A percentile compares a stretch with the other conserved stretches of the same genome.
Conservation (phyloP, 768 basidiomycete genomes). For the Xanthoconium stramineum region DNA sequence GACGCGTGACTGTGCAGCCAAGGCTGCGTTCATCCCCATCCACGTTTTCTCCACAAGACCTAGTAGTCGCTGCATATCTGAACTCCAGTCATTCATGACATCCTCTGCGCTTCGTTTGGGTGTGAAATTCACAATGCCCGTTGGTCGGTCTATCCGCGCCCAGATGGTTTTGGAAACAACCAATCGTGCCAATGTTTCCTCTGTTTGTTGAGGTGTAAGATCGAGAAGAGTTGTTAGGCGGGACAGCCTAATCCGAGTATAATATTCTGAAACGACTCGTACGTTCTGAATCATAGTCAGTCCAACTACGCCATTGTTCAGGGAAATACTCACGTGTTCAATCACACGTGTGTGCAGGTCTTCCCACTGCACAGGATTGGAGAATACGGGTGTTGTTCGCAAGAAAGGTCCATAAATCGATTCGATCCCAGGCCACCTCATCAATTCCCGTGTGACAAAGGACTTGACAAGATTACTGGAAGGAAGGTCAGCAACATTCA, state of each 20-base stretch:
- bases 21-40: conserved; percentile 92
- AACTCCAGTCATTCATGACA: conserved; percentile 98
- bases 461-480: conserved; percentile 88
- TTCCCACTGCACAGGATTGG: conserved; percentile 80
- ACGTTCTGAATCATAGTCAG: conserved; percentile 65
- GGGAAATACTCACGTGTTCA: conserved; percentile 73
- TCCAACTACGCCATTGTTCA: background rate
- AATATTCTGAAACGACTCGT: conserved; percentile 91
- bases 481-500: conserved; percentile 11
- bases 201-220: conserved; percentile 76
- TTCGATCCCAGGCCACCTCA: conserved; percentile 96
- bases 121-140: conserved; percentile 86
- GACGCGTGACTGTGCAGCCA: conserved; percentile 73
- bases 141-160: conserved; percentile 90
- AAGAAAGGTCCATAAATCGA: conserved; percentile 82
- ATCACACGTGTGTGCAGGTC: conserved; percentile 94
- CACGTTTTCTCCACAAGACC: conserved; percentile 97
- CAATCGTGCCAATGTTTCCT: conserved; percentile 82
- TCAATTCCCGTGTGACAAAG: conserved; percentile 88
- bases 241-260: conserved; percentile 84
- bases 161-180: conserved; percentile 91
- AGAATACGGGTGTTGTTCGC: conserved; percentile 78
- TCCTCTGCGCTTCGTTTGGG: conserved; percentile 82
- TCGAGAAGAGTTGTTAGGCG: conserved; percentile 87
- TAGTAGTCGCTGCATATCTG: conserved; percentile 90